Base-by-base conservation (phyloP, 1,284 basidiomycete genomes). In the Puccinia polysora region DNA sequence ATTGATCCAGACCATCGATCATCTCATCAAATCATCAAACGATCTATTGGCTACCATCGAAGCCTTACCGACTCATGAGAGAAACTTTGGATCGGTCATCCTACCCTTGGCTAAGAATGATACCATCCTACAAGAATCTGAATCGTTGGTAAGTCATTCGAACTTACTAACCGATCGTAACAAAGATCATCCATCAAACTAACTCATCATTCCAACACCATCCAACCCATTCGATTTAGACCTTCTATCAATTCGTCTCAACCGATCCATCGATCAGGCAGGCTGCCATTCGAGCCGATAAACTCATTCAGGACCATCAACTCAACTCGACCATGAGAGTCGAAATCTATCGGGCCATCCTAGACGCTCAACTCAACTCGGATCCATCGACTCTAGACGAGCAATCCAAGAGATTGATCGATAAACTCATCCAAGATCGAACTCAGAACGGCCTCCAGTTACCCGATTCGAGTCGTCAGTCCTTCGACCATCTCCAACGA, bases 191-290 rank as follows among this genome's bases (percentile, higher is more conserved):
- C 4, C n/a, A 6, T 5, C 12, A 4, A 15, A 20, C n/a, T 23
- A 30, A 6, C 25, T 47, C 32, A 28, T 58, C 20, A 40, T 2
- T 53, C 25, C n/a, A 20, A 4, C 38, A 12, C 8, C 28, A 28
- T 58, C 28, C 18, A 14, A 10, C 25, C 12, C 7, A 6, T 60
- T 30, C 8, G 15, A 6, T 30, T 45, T 45, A 60, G 70, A 65
- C 82, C 0, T 91, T 91, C 80, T 88, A 90, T 77, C 88, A 89
- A 79, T 89, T 89, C 75, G 88, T 91, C 23, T 88, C 88, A 15
- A 81, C 86, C 0, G 82, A 83, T 65, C 86, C 89, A 78, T 84
- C 84, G 55, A 82, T 91, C 23, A 84, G 89, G 6, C 88, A 90
- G 76, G 87, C 88, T 0, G 87, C 88, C 0, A 88, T 86, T 70